phyloP scores from a whole-genome alignment of 495 filamentous ascomycete species.

The Penicillium lagena region DNA sequence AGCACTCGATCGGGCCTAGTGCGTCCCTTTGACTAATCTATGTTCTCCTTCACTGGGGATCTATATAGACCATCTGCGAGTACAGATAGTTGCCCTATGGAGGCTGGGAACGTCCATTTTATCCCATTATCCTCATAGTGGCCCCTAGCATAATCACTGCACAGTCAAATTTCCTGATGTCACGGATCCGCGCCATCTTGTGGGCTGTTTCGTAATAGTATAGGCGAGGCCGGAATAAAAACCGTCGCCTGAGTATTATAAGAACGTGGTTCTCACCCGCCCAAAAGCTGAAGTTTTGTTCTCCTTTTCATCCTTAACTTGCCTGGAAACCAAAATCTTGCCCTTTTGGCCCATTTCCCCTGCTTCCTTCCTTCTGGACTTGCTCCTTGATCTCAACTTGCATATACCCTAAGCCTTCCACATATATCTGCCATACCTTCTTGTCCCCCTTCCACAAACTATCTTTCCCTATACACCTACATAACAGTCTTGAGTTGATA shows the following conservation, averaged over 20 bases:
- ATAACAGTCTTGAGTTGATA: not conserved
- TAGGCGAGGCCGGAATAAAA: conserved; percentile 52
- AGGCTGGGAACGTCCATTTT: no score
- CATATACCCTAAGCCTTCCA: conserved; percentile 30
- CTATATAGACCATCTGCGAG: conserved; percentile 24
- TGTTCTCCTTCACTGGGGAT: conserved; percentile 23
- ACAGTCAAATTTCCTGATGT: conserved; percentile 4
- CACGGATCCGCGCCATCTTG: conserved; percentile 19
- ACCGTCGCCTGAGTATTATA: conserved; percentile 56
- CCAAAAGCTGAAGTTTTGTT: conserved; percentile 12
- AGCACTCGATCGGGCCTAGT: conserved; percentile 25
- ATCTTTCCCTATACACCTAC: not conserved
- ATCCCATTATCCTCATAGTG: no score
- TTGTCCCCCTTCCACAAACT: not conserved
- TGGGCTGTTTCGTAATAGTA: conserved; percentile 30
- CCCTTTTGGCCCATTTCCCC: conserved; percentile 10
- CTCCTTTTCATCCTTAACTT: conserved; percentile 8
- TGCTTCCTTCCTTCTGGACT: conserved; percentile 24
- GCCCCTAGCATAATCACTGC: not conserved
- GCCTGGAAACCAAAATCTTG: conserved; percentile 1
- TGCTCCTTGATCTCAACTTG: conserved; percentile 19
- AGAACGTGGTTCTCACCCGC: conserved; percentile 34
- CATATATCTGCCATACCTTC: not conserved
- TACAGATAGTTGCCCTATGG: not conserved
- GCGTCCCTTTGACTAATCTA: conserved; percentile 22